Evolutionary conservation across 75 land plant genomes (phyloP), one percentile per base, ranked within the genome.

Genomic region (Cunninghamia lanceolata): DNA sequence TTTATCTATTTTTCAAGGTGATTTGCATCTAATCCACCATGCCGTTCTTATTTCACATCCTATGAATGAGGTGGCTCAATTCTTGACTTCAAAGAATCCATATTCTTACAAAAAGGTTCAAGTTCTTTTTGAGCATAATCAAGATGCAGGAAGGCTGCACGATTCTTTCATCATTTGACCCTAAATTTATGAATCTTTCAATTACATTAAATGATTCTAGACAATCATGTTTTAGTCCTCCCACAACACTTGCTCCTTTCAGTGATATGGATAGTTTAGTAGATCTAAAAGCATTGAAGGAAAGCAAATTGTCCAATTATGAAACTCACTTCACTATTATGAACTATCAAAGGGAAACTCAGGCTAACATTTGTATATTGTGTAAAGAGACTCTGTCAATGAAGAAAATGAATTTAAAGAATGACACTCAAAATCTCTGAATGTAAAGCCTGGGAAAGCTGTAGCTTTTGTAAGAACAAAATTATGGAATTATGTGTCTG

Each of bases 21-120:
- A 96, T 86, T 98, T 99, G 99, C 89, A 90, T 53, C 89, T 93
- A 21, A 80, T 93, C 86, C 89, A 93, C 73, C 97, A 93, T 84
- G 93, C 95, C 85, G 97, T 95, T 85, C 87, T 91, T 39, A 90
- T 98, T 85, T 94, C 95, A 13, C 94, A 96, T 90, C 94, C 97
- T 25, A 86, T 28, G 19, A 82, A 88, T 87, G 87, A 85, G 45
- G 90, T 89, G 8, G 86, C 91, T 11, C 91, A 90, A 83, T 85
- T 86, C 17, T 82, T 95, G 25, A 89, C 83, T 74, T 89, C 95
- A n/a, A 90, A 91, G 76, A 96, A 93, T 91, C 87, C 92, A 74
- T 66, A 76, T 79, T 91, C 94, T 86, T 90, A 89, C 92, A 98
- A 99, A 93, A 89, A 90, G 73, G 90, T 93, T 78, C 91, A 94